Base-by-base conservation (phyloP, 148 eudicot genomes). In the Amaranthus cruentus region DNA sequence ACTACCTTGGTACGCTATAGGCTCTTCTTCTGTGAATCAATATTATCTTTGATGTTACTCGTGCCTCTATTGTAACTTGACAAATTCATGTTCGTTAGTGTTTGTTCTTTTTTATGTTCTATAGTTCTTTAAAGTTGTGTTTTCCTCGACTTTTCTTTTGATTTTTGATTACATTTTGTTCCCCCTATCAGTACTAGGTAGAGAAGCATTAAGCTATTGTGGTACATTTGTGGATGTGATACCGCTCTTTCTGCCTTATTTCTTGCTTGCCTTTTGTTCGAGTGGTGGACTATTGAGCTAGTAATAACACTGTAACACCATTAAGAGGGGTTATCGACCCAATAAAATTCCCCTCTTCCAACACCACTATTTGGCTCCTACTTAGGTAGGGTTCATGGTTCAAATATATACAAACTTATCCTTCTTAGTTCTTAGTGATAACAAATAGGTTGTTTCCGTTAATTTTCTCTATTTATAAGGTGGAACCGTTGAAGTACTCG, bases 1-100 rank as follows among this genome's bases (percentile, higher is more conserved):
- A 95, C 94, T 47, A 95, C 99, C 57, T 79, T 95, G 97, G 99
- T 91, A 90, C n/a, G 63, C 13, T 42, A 12, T 38, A 49, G 28
- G 13, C 28, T 57, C 51, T 76, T 62, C 46, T 50, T 61, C n/a
- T 66, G 14, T 52, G 38, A 28, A 28, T 28, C 4, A 0, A 28
- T 38, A 4, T 13, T 6, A 6, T 42, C 5, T 67, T 10, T 62
- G 6, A 55, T 53, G 55, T 21, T 55, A 21, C n/a, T 38, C n/a
- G 9, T 63, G 47, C 50, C 6, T 0, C n/a, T 55, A 44, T 53
- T 51, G 43, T 53, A 9, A 15, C 18, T 56, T 7, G 13, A 53
- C 3, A 15, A 55, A 46, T 49, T 50, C 56, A 67, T 21, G 9
- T 42, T 69, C 1, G 8, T 53, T 42, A 0, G 38, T 28, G 38